These are phyloP conservation scores for Magnolia kwangsiensis DNA, from an alignment of 164 flowering plant genomes.

Conservation along the genomic window DNA sequence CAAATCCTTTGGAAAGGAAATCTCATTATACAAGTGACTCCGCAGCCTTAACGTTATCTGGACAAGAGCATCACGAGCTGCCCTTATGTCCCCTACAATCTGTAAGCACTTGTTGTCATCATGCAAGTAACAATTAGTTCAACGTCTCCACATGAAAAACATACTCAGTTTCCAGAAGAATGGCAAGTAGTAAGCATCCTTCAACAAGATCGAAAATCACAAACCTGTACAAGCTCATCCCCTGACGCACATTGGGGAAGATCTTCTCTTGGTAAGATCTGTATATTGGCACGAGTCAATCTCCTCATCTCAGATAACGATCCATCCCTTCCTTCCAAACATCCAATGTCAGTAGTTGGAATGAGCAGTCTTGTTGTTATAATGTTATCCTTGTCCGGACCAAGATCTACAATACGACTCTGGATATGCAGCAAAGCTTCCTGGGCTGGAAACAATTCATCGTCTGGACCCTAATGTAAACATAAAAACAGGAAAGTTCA, in stretches of 20 bases:
- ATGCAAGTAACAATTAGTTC: background rate
- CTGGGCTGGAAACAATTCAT: slow-evolving; percentile 97
- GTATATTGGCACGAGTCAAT: slow-evolving; percentile 66
- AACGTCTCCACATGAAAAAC: background rate
- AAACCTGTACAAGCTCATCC: slow-evolving; percentile 89
- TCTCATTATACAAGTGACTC: slow-evolving; percentile 53
- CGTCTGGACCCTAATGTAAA: slow-evolving; percentile 71
- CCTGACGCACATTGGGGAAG: slow-evolving; percentile 49
- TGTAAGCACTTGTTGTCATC: slow-evolving; percentile 22
- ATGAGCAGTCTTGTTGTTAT: slow-evolving; percentile 76
- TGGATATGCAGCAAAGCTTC: slow-evolving; percentile 96
- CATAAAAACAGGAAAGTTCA: background rate
- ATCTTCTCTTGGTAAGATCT: slow-evolving; percentile 67
- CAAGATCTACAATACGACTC: slow-evolving; percentile 77
- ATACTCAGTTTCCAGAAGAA: slow-evolving; percentile 1
- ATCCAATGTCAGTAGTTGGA: slow-evolving; percentile 69
- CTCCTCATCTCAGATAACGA: slow-evolving; percentile 56
- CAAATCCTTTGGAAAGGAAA: slow-evolving; percentile 47
- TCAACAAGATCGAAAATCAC: slow-evolving; percentile 17
- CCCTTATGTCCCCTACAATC: slow-evolving; percentile 91
- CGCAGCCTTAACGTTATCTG: slow-evolving; percentile 80
- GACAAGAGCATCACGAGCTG: slow-evolving; percentile 85
- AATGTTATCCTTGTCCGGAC: slow-evolving; percentile 78
- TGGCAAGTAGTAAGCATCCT: background rate
- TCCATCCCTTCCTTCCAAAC: slow-evolving; percentile 71